phyloP scores from a whole-genome alignment of 164 flowering plant species.

The Cinnamomum chago region DNA sequence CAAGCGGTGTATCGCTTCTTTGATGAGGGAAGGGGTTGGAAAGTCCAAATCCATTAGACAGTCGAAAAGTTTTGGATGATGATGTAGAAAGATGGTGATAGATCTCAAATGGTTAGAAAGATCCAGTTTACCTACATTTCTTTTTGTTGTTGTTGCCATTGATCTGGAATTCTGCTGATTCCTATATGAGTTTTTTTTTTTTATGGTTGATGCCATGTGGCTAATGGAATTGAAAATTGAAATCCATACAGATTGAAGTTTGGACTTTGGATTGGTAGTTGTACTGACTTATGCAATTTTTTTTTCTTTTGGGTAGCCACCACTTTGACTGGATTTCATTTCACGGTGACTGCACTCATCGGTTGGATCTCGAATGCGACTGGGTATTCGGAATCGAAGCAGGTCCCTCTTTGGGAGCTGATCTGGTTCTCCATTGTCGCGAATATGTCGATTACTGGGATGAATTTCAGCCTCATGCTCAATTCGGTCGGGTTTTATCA shows the following conservation, averaged over 20 bases:
- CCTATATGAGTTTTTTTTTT: no score
- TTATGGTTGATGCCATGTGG: no score
- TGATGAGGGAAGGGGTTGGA: no score
- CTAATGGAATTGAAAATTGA: not conserved
- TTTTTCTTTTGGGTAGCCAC: constrained; percentile 39
- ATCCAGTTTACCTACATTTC: not conserved
- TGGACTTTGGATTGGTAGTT: not conserved
- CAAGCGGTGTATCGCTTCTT: no score
- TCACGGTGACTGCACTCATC: constrained; percentile 74
- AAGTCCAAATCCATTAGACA: no score
- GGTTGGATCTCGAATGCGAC: constrained; percentile 75
- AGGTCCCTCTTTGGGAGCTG: constrained; percentile 87
- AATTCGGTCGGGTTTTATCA: constrained; percentile 63
- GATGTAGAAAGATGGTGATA: no score
- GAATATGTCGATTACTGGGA: constrained; percentile 76
- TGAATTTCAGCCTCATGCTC: constrained; percentile 72
- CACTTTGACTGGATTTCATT: constrained; percentile 84
- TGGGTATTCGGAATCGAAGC: constrained; percentile 75
- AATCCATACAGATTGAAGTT: not conserved
- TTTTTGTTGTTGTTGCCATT: no score
- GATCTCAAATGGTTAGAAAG: no score
- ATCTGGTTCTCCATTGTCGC: constrained; percentile 87
- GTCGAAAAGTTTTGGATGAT: no score
- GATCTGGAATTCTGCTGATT: not conserved
- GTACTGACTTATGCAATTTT: not conserved